Conservation (phyloP, 2,329 filamentous ascomycete genomes). For the Scedosporium dehoogii region DNA sequence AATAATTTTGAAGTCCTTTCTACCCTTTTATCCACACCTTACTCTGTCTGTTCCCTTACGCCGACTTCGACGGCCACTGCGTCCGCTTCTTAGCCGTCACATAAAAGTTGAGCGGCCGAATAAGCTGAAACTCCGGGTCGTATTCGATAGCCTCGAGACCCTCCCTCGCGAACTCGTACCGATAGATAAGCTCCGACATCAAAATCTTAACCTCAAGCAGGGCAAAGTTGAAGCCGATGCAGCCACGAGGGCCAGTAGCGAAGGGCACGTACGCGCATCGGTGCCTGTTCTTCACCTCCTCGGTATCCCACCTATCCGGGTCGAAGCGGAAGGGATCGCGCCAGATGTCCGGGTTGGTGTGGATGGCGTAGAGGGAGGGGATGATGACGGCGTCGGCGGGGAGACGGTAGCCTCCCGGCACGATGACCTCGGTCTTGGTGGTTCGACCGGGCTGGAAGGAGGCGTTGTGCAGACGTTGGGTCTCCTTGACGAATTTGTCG, state of each 20-base stretch:
- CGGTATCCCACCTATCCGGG: constrained; percentile 49
- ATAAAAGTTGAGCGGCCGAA: constrained; percentile 44
- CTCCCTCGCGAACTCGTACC: constrained; percentile 46
- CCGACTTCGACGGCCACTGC: constrained; percentile 32
- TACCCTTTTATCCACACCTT: background rate
- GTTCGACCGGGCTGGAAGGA: constrained; percentile 52
- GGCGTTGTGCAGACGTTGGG: constrained; percentile 48
- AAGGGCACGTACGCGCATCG: constrained; percentile 48
- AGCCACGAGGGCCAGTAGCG: constrained; percentile 44
- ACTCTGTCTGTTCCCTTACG: constrained; percentile 4
- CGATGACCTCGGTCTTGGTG: constrained; percentile 41
- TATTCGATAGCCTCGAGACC: constrained; percentile 43
- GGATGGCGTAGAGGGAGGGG: constrained; percentile 38
- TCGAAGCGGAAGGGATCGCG: constrained; percentile 47
- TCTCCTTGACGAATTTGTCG: constrained; percentile 52
- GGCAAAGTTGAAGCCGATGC: constrained; percentile 57
- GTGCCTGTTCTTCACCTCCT: constrained; percentile 40
- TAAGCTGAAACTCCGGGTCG: constrained; percentile 49
- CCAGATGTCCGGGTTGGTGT: constrained; percentile 46
- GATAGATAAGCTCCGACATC: constrained; percentile 45
- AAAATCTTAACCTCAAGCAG: constrained; percentile 51
- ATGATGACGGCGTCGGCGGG: constrained; percentile 43
- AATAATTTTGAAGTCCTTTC: background rate
- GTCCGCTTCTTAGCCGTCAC: constrained; percentile 36
- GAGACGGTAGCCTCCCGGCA: constrained; percentile 49